These are phyloP conservation scores for Kurtzmaniella cleridarum DNA, from an alignment of 805 yeast species.

Conservation along the genomic window DNA sequence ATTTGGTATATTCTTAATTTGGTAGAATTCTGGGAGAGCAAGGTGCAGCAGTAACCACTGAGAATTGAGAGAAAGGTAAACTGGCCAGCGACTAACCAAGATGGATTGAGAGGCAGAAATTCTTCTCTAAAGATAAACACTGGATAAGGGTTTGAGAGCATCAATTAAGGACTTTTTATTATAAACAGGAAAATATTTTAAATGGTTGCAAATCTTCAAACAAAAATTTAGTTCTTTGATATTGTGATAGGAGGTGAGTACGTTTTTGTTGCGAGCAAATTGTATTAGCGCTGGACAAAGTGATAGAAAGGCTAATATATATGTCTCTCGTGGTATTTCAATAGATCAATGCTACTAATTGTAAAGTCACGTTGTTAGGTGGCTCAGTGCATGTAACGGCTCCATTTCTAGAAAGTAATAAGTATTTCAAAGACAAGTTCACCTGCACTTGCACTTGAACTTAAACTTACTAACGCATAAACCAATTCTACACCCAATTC, in stretches of 20 bases:
- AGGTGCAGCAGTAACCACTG: not conserved
- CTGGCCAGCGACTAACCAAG: no score
- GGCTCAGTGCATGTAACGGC: conserved; percentile 1
- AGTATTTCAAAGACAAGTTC: not conserved
- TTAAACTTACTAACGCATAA: not conserved
- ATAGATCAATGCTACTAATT: not conserved
- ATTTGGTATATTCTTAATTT: no score
- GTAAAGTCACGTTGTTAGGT: conserved; percentile 1
- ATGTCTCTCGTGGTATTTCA: not conserved
- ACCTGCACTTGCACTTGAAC: not conserved
- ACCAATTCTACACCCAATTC: not conserved
- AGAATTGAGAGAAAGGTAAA: not conserved
- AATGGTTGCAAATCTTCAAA: no score
- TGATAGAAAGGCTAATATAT: not conserved
- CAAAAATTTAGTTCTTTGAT: not conserved
- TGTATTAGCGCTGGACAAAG: not conserved
- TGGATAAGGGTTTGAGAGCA: no score
- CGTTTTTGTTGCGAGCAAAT: not conserved
- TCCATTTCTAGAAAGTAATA: conserved; percentile 1
- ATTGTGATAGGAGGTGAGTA: conserved; percentile 1
- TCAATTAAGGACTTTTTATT: no score
- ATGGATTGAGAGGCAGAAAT: no score
- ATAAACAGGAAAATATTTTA: no score
- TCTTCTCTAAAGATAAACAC: no score
- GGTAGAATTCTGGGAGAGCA: not conserved